Percentiles rank a stretch among this genome's conserved stretches.
Evolutionary conservation across 192 early-diverging fungal species (phyloP).

Genomic region (Piromyces finnis): DNA sequence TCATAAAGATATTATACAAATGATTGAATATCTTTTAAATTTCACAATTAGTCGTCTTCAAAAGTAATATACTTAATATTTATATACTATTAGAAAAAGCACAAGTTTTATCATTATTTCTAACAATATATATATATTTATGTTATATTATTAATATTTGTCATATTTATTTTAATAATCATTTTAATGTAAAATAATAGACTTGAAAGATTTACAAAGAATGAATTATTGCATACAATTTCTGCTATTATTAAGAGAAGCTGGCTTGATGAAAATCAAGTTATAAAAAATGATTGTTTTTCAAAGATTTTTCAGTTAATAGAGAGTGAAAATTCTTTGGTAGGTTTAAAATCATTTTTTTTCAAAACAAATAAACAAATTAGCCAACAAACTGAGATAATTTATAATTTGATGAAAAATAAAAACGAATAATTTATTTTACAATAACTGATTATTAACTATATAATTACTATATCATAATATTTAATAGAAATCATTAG

Average conservation of each 20-base stretch:
- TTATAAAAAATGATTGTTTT: slow-evolving; percentile 32
- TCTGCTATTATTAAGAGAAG: slow-evolving; percentile 47
- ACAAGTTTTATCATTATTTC: no score
- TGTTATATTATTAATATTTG: no score
- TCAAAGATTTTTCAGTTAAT: slow-evolving; percentile 23
- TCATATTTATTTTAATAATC: neutral
- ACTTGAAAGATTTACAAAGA: slow-evolving; percentile 26
- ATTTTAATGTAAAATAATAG: slow-evolving; percentile 3
- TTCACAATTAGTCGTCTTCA: slow-evolving; percentile 25
- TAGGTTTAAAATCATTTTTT: no score
- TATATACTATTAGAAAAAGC: no score
- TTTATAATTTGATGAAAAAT: no score
- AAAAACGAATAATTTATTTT: no score
- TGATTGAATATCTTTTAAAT: slow-evolving; percentile 35
- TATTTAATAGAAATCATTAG: slow-evolving; percentile 17
- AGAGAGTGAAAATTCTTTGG: slow-evolving; percentile 16
- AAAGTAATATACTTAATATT: slow-evolving; percentile 17
- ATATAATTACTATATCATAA: no score
- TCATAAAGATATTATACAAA: slow-evolving; percentile 21
- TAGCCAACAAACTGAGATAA: no score
- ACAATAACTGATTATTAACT: no score
- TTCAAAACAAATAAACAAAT: no score
- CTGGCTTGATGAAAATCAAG: slow-evolving; percentile 29
- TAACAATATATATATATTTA: no score
- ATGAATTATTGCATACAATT: slow-evolving; percentile 30